phyloP scores from a whole-genome alignment of 1,139 yeast species.

The Protomyces arabidopsidicola region DNA sequence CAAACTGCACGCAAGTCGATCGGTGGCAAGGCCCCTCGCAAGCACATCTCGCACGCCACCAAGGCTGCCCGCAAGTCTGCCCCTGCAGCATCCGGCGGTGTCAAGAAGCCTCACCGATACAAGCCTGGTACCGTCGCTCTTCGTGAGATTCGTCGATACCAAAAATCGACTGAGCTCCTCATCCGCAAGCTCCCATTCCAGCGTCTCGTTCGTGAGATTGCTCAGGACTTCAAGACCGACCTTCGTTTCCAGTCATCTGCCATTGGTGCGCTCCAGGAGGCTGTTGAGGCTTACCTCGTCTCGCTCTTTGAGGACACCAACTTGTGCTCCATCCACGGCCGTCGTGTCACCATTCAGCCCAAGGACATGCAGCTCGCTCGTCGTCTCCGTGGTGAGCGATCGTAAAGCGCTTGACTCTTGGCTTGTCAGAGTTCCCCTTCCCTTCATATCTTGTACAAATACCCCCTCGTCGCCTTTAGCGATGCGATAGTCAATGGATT shows the following conservation, averaged over 20 bases:
- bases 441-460: neutral
- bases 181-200: constrained; percentile 98
- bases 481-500: constrained; percentile 2
- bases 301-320: constrained; percentile 88
- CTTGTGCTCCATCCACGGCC: constrained; percentile 98
- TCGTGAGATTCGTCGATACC: constrained; percentile 99
- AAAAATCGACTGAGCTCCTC: constrained; percentile 92
- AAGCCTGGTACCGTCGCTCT: constrained; percentile 99
- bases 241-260: constrained; percentile 98
- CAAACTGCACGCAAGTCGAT: constrained; percentile 98
- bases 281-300: constrained; percentile 94
- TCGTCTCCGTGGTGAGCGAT: constrained; percentile 87
- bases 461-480: neutral
- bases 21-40: constrained; percentile 99
- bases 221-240: constrained; percentile 97
- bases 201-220: constrained; percentile 96
- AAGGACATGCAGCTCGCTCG: constrained; percentile 98
- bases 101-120: constrained; percentile 99
- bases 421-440: neutral
- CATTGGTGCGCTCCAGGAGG: constrained; percentile 97
- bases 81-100: constrained; percentile 80
- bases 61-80: constrained; percentile 99
- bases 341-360: constrained; percentile 99
- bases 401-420: constrained; percentile 26
- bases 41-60: constrained; percentile 77